phyloP scores from a whole-genome alignment of 2,329 filamentous ascomycete species.

The Colletotrichum liriopes region DNA sequence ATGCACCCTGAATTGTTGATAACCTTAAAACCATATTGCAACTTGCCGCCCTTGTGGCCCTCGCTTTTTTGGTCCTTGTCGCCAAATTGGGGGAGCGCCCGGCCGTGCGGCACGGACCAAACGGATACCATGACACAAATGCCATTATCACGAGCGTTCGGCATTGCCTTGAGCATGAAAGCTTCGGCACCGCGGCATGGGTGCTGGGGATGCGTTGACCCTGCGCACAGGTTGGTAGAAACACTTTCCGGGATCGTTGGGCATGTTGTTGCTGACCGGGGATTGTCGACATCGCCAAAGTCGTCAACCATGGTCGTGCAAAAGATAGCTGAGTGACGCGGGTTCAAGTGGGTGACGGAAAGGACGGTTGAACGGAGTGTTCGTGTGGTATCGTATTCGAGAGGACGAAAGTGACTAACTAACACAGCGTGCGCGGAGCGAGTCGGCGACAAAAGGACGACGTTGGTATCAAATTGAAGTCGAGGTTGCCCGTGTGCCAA shows the following conservation, averaged over 20 bases:
- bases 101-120: conserved; percentile 16
- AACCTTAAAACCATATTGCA: conserved; percentile 28
- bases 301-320: background rate
- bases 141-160: conserved; percentile 7
- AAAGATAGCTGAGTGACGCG: background rate
- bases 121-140: background rate
- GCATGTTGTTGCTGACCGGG: background rate
- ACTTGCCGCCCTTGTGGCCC: conserved; percentile 9
- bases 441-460: conserved; percentile 34
- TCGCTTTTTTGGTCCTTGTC: conserved; percentile 22
- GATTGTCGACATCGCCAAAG: too few species aligned
- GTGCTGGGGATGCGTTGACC: background rate
- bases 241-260: background rate
- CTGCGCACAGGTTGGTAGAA: background rate
- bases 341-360: background rate
- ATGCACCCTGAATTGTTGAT: background rate
- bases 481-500: conserved; percentile 33
- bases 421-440: conserved; percentile 29
- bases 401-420: conserved; percentile 27
- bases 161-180: conserved; percentile 7
- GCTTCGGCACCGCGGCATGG: background rate
- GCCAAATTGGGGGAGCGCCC: conserved; percentile 7
- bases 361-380: conserved; percentile 3
- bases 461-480: conserved; percentile 42
- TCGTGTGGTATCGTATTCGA: conserved; percentile 41